Evolutionary conservation across 495 filamentous ascomycete genomes (phyloP).

Genomic region (Tuber melanosporum): DNA sequence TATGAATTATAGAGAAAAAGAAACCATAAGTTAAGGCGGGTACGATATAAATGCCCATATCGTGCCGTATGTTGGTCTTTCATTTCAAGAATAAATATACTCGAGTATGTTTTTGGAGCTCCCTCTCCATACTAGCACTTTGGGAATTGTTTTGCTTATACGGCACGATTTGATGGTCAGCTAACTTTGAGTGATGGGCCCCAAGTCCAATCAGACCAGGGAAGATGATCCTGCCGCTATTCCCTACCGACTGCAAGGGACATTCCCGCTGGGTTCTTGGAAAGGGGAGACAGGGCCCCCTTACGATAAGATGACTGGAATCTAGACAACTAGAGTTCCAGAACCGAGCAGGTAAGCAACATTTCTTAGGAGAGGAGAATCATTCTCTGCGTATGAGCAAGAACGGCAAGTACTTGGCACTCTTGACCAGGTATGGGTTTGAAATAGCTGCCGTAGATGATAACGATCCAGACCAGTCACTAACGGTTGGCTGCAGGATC

Average conservation of each 20-base stretch:
- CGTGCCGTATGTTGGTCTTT: neutral
- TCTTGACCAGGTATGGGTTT: neutral
- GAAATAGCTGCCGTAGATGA: neutral
- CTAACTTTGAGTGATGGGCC: neutral
- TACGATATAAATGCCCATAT: neutral
- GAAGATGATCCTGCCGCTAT: neutral
- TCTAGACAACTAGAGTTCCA: neutral
- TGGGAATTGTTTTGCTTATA: neutral
- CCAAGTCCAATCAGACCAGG: neutral
- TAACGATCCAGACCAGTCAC: neutral
- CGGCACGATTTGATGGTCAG: neutral
- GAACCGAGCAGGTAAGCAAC: neutral
- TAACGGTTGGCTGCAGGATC: neutral
- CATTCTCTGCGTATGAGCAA: neutral
- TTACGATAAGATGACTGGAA: neutral
- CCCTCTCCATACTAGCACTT: neutral
- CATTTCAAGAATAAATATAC: neutral
- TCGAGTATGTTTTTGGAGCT: neutral
- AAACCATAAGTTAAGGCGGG: neutral
- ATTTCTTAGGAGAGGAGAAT: neutral
- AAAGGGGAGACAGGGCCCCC: neutral
- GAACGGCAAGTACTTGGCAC: neutral
- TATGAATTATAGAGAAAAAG: neutral
- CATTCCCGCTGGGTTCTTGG: neutral
- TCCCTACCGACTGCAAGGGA: neutral